Conservation (phyloP, 345 rosid genomes). For the Dipteronia sinensis region DNA sequence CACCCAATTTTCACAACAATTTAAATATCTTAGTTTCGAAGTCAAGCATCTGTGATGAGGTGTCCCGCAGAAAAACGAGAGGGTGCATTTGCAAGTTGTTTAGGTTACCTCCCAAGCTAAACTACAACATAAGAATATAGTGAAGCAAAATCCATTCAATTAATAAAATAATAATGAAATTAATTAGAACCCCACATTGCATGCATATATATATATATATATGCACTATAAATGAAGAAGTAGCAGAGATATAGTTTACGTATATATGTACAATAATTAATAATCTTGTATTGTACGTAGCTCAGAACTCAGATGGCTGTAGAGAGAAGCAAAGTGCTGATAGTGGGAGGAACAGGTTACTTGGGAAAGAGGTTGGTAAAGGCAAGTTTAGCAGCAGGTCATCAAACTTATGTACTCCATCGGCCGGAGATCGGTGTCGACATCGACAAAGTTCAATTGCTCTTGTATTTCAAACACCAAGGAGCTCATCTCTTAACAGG, state of each 20-base stretch:
- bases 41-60: too few species aligned
- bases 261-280: too few species aligned
- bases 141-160: background rate
- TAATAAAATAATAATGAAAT: too few species aligned
- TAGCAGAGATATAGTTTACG: background rate
- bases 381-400: constrained; percentile 73
- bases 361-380: constrained; percentile 75
- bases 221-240: background rate
- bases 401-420: constrained; percentile 59
- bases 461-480: constrained; percentile 54
- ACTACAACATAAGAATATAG: background rate
- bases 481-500: constrained; percentile 64
- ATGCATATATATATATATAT: too few species aligned
- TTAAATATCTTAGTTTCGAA: too few species aligned
- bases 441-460: constrained; percentile 70
- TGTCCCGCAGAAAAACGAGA: too few species aligned
- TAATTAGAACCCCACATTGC: background rate
- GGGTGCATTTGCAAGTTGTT: background rate
- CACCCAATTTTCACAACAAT: too few species aligned
- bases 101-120: constrained; percentile 8
- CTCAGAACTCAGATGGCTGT: constrained; percentile 1
- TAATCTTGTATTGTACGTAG: too few species aligned
- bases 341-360: constrained; percentile 80
- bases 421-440: constrained; percentile 68
- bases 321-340: constrained; percentile 56